Base-by-base conservation (phyloP, 257 asterid genomes). In the Ophiorrhiza pumila region DNA sequence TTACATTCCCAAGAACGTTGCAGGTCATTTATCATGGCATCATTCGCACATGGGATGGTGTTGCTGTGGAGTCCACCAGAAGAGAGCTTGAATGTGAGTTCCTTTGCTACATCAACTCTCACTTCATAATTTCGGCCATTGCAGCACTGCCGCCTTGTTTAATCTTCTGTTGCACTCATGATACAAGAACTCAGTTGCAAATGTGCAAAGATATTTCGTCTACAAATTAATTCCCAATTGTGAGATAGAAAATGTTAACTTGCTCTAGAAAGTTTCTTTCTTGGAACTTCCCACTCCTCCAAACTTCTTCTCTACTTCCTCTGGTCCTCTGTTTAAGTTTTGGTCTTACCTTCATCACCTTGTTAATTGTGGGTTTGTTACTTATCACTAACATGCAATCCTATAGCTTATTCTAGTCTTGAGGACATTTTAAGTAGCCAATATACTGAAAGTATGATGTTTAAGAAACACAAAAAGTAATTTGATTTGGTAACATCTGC, bases 21-120 rank as follows among this genome's bases (percentile, higher is more conserved):
- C 85, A 95, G 99, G 87, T 92, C 65, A 82, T 90, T 78, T 95
- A 95, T 85, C 96, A 95, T 79, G 88, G 87, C 76, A 90, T 96
- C 10, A 72, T 92, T 75, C 95, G 99, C 39, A 95, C 98, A 45
- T 75, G 89, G 71, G 96, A 87, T 63, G 99, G 98, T 49, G 95
- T 95, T 72, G 82, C 87, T 66, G 96, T 92, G 43, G 87, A 92
- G 85, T 95, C 99, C 18, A 89, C 97, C 9, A 80, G 95, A 75
- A 83, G 88, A 27, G 94, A 90, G 35, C 67, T 82, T 50, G 98
- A 98, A 80, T 98, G 99, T 89, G 66, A 73, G 85, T 72, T 20
- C 37, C 25, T 18, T 23, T 56, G 17, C 34, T 56, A 18, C 31
- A 29, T 50, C 20, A 31, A 47, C 35, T 23, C 35, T 42, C 13